Percentiles rank a stretch among this genome's conserved stretches.
Conservation (phyloP, 2,329 filamentous ascomycete genomes). For the Cordyceps militaris region DNA sequence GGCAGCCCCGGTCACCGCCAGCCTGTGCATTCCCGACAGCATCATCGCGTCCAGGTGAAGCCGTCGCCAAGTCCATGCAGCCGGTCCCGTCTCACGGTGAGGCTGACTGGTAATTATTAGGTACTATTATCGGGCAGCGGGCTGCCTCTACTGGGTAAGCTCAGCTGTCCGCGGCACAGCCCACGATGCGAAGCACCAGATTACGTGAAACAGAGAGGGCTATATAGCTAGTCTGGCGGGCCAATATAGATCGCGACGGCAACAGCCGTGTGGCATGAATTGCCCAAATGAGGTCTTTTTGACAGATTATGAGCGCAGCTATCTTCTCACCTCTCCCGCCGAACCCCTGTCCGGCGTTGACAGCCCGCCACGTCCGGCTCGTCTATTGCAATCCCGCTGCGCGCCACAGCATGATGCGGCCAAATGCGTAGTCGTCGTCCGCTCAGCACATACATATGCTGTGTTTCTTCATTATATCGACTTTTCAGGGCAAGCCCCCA, state of each 20-base stretch:
- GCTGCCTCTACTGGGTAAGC: background rate
- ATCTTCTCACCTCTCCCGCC: background rate
- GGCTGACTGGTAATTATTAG: background rate
- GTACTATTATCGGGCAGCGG: background rate
- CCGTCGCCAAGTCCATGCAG: background rate
- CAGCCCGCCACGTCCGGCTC: background rate
- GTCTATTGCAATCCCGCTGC: no score
- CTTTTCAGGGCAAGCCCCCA: background rate
- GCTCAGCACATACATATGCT: no score
- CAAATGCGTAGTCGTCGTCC: no score
- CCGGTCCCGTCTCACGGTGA: background rate
- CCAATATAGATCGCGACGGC: slow-evolving; percentile 2
- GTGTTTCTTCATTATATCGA: no score
- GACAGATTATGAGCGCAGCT: background rate
- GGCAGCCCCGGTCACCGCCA: background rate
- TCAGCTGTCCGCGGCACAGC: background rate
- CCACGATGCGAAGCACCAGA: background rate
- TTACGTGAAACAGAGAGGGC: background rate
- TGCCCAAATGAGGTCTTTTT: background rate
- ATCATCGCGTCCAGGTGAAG: background rate
- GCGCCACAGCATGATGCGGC: no score
- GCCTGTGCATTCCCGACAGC: background rate
- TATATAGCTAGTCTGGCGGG: background rate
- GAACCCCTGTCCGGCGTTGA: background rate
- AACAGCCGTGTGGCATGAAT: background rate